phyloP scores from a whole-genome alignment of 257 asterid species.

The Nyctanthes arbortristis region DNA sequence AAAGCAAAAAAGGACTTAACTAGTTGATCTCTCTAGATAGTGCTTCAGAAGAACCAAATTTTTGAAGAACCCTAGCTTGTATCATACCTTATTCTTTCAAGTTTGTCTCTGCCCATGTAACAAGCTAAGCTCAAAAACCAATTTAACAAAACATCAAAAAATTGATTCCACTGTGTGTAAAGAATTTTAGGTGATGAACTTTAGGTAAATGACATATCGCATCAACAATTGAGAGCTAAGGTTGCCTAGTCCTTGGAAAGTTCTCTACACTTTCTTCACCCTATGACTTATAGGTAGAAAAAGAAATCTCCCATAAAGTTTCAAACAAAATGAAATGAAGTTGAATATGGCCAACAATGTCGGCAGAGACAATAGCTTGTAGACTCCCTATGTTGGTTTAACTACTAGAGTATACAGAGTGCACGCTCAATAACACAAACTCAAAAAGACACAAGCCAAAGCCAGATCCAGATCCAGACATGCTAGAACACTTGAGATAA shows the following conservation, averaged over 20 bases:
- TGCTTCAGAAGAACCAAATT: neutral
- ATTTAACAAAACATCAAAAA: slow-evolving; percentile 2
- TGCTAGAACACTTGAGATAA: neutral
- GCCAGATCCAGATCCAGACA: neutral
- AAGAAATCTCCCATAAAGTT: no score
- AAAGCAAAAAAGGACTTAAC: neutral
- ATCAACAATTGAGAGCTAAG: neutral
- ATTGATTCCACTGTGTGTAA: neutral
- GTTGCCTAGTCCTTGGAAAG: neutral
- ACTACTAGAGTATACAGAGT: neutral
- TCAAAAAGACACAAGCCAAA: slow-evolving; percentile 8
- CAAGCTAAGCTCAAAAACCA: neutral
- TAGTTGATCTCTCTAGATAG: neutral
- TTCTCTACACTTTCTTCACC: neutral
- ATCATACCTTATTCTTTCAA: slow-evolving; percentile 1
- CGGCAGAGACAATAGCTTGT: no score
- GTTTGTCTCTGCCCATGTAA: slow-evolving; percentile 16
- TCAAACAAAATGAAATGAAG: no score
- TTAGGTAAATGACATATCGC: slow-evolving; percentile 7
- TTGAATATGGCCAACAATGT: no score
- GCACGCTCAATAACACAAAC: neutral
- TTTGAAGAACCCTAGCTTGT: neutral
- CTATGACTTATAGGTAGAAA: no score
- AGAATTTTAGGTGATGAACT: neutral
- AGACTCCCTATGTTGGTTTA: neutral